A percentile compares a stretch with the other conserved stretches of the same genome.
Conservation (phyloP, 176 grass and related monocot species). For the Rhynchospora breviuscula region DNA sequence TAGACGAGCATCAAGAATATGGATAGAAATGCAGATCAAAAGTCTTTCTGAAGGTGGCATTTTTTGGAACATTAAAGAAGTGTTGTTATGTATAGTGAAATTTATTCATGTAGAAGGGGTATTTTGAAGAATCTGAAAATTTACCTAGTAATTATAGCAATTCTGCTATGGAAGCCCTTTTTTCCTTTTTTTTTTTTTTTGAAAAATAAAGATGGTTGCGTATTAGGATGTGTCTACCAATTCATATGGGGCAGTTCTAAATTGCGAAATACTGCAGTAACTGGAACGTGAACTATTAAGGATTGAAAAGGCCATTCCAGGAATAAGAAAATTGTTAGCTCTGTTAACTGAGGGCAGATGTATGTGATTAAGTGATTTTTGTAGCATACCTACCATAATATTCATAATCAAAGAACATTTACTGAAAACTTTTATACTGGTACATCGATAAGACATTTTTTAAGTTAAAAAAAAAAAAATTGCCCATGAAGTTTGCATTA, state of each 20-base stretch:
- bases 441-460: neutral
- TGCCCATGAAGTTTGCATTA: neutral
- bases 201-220: neutral
- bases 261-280: neutral
- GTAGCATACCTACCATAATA: neutral
- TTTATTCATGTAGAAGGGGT: neutral
- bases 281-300: neutral
- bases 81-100: too few relatives aligned
- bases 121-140: neutral
- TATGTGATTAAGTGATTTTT: neutral
- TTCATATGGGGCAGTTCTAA: neutral
- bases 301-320: neutral
- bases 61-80: too few relatives aligned
- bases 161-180: neutral
- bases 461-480: neutral
- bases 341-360: too few relatives aligned
- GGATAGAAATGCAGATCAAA: neutral
- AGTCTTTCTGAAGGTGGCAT: neutral
- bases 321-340: neutral
- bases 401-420: neutral
- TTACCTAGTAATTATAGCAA: neutral
- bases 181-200: neutral
- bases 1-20: neutral
- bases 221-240: neutral
- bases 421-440: neutral